Evolutionary conservation across 306 rosid species (phyloP), one percentile per base, ranked within the genome.

Genomic region (Oxytropis ochrocephala): DNA sequence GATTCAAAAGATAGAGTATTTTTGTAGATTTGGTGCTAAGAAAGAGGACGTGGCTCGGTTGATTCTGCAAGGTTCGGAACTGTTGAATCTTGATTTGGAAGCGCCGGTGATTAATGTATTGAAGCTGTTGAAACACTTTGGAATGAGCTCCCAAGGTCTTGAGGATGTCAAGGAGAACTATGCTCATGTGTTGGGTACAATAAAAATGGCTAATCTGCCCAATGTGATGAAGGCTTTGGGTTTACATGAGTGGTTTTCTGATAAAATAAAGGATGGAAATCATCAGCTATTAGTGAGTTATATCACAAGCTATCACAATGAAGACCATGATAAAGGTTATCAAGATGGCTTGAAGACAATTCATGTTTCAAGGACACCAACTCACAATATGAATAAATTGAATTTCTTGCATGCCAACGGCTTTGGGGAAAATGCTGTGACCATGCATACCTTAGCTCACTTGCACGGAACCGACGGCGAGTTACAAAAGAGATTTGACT

Each of bases 401-500:
- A 67, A 85, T 32, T 87, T 89, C 79, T 63, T 92, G 84, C 96
- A 81, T 69, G 33, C 81, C 62, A 53, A 72, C 10, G 97, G 97
- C 62, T 92, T 84, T 79, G 97, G 97, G 44, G 95, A 89, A 83
- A 92, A 87, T 71, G 80, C 84, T 67, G 18, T 76, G 66, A 89
- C 90, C 49, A 57, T 87, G 65, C 50, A 71, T 59, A 61, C 84
- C 67, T 78, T 85, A 6, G 14, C 49, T 35, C 27, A 55, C 43
- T 38, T 92, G 85, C 91, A 89, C 51, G 97, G 96, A 11, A 59
- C 78, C 3, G 49, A 83, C 9, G 19, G 17, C 4, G 78, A 85
- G 76, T 72, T 89, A 66, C 76, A 79, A 27, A 74, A 71, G 19
- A 81, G 97, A 70, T 87, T 87, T 65, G 89, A 89, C 69, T 73